Base-by-base conservation (phyloP, 2,329 filamentous ascomycete species). In the Rhynchosporium agropyri region DNA sequence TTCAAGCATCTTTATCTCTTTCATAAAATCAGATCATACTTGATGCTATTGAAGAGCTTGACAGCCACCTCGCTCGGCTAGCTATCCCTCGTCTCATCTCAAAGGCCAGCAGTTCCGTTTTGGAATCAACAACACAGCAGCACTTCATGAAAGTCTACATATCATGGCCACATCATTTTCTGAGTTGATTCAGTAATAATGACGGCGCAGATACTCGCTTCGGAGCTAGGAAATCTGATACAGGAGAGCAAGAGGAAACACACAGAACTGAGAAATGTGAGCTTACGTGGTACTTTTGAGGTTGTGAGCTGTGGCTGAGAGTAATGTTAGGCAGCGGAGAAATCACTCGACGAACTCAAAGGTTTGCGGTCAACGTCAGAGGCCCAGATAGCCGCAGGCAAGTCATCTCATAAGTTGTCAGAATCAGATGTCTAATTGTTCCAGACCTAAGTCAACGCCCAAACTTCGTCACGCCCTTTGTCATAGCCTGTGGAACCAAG, bases 181-280 rank as follows among this genome's bases (percentile, higher is more conserved):
- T 45, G 29, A 60, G 20, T 29, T 51, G 46, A 60, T 45, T 29
- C 58, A 62, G 63, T 71, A 75, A 72, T 43, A 60, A 97, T 97
- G 92, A 96, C 92, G 77, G 89, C 92, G 72, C 91, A 96, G 84
- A 88, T 97, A 73, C 84, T 97, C 73, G 87, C 89, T 74, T 88
- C 90, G 63, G 93, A 97, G 84, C 85, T 97, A 76, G 86, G 89
- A 73, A 96, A 91, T 79, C 86, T 97, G 76, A 89, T 97, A 72
- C 91, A 96, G 77, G 95, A 99, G 80, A 95, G 93, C 75, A 98
- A 96, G 79, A 86, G 94, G 73, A 98, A 96, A 78, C 89, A 97
- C 77, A 86, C 89, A 70, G 95, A 98, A 72, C 82, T 99, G 59
- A 87, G 90, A 80, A 90, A 90, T 83, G 90, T 89, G 78, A 72